Percentiles rank a stretch among this genome's conserved stretches.
Conservation (phyloP, 2,329 filamentous ascomycete species). For the Fusarium phyllophilum region DNA sequence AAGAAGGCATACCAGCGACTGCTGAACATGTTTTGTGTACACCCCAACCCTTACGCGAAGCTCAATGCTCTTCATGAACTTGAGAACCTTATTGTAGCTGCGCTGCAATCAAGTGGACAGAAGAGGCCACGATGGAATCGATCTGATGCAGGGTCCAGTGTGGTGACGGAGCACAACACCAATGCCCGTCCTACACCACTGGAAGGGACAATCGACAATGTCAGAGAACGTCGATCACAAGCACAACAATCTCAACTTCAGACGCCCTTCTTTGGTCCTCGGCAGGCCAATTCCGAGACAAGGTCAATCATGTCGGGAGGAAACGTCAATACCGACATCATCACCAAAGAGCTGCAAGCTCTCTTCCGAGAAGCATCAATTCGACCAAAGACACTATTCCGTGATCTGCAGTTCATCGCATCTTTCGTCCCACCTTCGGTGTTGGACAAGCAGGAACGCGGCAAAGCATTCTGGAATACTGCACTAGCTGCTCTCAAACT, state of each 20-base stretch:
- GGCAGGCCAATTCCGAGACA: conserved; percentile 59
- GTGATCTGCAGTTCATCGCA: conserved; percentile 80
- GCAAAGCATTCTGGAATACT: conserved; percentile 90
- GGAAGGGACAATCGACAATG: conserved; percentile 75
- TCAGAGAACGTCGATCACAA: conserved; percentile 74
- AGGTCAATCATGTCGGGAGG: conserved; percentile 61
- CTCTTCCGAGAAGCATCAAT: conserved; percentile 75
- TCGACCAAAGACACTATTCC: conserved; percentile 82
- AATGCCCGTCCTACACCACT: conserved; percentile 58
- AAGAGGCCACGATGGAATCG: conserved; percentile 51
- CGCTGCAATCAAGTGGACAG: conserved; percentile 58
- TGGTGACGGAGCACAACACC: conserved; percentile 46
- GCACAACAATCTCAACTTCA: conserved; percentile 48
- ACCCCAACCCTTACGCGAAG: conserved; percentile 88
- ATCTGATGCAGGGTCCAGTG: conserved; percentile 51
- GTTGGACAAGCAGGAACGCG: conserved; percentile 70
- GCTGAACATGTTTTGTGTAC: conserved; percentile 86
- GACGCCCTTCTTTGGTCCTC: conserved; percentile 48
- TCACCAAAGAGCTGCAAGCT: conserved; percentile 72
- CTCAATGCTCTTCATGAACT: conserved; percentile 85
- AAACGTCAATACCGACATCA: conserved; percentile 68
- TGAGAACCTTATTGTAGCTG: conserved; percentile 82
- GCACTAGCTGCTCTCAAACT: conserved; percentile 87
- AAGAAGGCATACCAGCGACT: conserved; percentile 81
- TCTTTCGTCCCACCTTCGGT: conserved; percentile 70